Conservation (phyloP, 495 filamentous ascomycete genomes). For the Neurospora sp. region DNA sequence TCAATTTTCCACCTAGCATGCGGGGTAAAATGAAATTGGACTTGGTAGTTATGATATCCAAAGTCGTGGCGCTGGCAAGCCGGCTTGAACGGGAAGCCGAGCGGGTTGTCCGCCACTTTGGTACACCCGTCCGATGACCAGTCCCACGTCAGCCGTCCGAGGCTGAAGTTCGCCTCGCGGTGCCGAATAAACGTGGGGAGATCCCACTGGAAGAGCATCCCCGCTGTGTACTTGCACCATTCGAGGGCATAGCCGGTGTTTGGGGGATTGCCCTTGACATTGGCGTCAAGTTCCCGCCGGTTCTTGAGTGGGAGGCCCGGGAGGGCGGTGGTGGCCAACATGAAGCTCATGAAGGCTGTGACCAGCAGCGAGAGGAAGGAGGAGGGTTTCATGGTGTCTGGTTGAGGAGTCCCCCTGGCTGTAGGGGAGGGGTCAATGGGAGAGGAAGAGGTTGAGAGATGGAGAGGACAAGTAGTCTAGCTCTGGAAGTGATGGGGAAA, state of each 20-base stretch:
- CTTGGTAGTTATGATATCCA: background rate
- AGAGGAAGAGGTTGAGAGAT: background rate
- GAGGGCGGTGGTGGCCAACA: background rate
- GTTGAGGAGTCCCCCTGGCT: background rate
- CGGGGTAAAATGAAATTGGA: background rate
- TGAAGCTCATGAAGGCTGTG: background rate
- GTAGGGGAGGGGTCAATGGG: background rate
- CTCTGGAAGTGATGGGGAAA: background rate
- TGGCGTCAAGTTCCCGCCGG: background rate
- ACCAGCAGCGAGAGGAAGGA: background rate
- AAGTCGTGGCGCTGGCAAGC: background rate
- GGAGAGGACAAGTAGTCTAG: background rate
- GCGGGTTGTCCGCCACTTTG: fast-evolving
- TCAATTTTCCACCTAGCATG: background rate
- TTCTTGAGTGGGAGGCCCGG: background rate
- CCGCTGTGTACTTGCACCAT: background rate
- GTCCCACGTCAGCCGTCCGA: background rate
- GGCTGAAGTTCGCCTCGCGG: background rate
- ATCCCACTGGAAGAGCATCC: background rate
- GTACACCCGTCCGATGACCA: background rate
- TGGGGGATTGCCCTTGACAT: background rate
- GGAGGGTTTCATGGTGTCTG: background rate
- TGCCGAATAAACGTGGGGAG: background rate
- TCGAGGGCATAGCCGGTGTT: background rate
- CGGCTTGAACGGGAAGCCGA: background rate